phyloP scores from a whole-genome alignment of 2,329 filamentous ascomycete genomes.

The Teratosphaeria pseudoeucalypti region DNA sequence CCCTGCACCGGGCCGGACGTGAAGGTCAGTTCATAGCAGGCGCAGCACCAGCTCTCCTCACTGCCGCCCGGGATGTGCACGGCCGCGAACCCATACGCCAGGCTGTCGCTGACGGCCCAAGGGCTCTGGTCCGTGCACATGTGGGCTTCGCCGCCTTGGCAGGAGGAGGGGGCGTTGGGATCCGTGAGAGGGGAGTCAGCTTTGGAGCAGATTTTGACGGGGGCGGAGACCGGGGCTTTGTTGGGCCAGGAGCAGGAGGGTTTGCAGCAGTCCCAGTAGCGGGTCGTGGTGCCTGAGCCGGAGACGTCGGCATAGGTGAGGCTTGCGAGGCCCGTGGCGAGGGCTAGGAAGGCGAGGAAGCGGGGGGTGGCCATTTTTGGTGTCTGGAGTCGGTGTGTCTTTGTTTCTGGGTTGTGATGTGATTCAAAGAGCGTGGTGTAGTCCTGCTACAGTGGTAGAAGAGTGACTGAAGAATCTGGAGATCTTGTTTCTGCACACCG shows the following conservation, averaged over 20 bases:
- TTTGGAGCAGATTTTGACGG: conserved; percentile 46
- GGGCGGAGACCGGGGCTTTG: conserved; percentile 43
- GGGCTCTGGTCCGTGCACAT: conserved; percentile 54
- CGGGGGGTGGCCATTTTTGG: conserved; percentile 10
- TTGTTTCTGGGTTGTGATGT: conserved; percentile 3
- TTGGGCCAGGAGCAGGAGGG: conserved; percentile 51
- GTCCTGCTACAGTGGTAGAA: background rate
- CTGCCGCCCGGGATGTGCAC: conserved; percentile 45
- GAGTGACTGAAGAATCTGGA: conserved; percentile 5
- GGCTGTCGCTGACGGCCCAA: conserved; percentile 48
- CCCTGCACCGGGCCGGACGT: conserved; percentile 45
- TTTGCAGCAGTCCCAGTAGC: conserved; percentile 58
- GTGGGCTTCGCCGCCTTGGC: conserved; percentile 48
- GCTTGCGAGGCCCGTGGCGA: conserved; percentile 15
- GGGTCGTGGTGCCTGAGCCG: conserved; percentile 25
- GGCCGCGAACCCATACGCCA: conserved; percentile 57
- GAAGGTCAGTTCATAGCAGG: conserved; percentile 53
- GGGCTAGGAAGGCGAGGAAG: conserved; percentile 14
- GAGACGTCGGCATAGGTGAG: conserved; percentile 14
- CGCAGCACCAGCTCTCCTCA: conserved; percentile 56
- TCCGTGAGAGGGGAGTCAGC: conserved; percentile 45
- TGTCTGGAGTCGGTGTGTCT: background rate
- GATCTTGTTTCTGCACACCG: background rate
- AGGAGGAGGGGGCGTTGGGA: conserved; percentile 41
- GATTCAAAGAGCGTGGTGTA: background rate